Evolutionary conservation across 768 basidiomycete species (phyloP), one percentile per base, ranked within the genome.

Genomic region (Rhizopogon vinicolor): DNA sequence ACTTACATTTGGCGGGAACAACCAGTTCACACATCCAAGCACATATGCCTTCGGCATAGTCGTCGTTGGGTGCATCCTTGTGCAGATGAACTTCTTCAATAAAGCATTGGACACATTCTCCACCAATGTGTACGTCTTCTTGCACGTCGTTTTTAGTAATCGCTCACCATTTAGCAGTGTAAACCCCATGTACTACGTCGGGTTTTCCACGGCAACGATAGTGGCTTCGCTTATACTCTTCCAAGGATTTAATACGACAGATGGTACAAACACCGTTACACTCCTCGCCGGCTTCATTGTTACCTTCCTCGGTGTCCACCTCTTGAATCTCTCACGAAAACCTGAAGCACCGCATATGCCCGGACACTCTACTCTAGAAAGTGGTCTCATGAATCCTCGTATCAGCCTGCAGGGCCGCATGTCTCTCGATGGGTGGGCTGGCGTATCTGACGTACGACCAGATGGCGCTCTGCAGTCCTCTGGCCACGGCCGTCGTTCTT

Each of bases 21-120:
- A 98, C 71, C 97, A 99, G 71, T 90, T 99, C 66, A 83, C 87
- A 1, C 91, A 94, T 66, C 86, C 89, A 39, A 93, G 91, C 68
- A 99, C 97, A n/a, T 99, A 98, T 69, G 84, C 98, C 25, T 96
- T 98, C 63, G 93, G 85, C 39, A 77, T 92, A 49, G 83, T 91
- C 35, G 88, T 93, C 3, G 80, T 78, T 1, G 72, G 83, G 1
- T 98, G 93, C 69, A 98, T 99, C 66, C 69, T 96, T 58, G 82
- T 92, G 22, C 92, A 93, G 72, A 92, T 95, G 90, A 90, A 91
- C 71, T 95, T 93, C 75, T 95, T 97, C 78, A 99, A 98, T 79
- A 98, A 98, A 68, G 96, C 95, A 0, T 79, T 98, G 51, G 95
- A 98, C 68, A 93, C 85, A 1, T 98, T 98, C 71, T 94, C 93